Evolutionary conservation across 139 green algal species (phyloP).

Genomic region (Chlorella sp.): DNA sequence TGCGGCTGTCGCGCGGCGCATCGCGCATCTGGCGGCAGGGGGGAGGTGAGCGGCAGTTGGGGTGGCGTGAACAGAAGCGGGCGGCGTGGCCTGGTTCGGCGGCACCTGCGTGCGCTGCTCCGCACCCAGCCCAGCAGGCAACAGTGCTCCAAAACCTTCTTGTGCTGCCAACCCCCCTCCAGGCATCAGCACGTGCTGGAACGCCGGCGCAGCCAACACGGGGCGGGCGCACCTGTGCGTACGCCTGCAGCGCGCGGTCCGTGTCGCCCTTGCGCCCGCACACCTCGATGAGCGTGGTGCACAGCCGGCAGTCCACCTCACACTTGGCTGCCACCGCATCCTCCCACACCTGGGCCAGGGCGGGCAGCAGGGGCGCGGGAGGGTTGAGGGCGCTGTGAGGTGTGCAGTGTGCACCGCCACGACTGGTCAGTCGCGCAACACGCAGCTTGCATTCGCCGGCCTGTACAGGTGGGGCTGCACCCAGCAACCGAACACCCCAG

Average conservation of each 20-base stretch:
- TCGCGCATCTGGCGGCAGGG: constrained; percentile 53
- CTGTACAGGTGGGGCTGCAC: too few species aligned
- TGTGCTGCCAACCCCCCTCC: too few species aligned
- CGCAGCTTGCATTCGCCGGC: too few species aligned
- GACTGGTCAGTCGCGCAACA: too few species aligned
- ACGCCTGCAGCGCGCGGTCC: constrained; percentile 75
- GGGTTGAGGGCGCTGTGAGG: too few species aligned
- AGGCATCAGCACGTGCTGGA: not conserved
- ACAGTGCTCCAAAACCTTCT: not conserved
- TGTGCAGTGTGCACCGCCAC: too few species aligned
- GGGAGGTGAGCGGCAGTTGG: too few species aligned
- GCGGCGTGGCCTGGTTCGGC: not conserved
- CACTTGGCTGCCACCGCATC: constrained; percentile 58
- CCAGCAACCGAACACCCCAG: too few species aligned
- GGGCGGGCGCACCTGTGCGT: constrained; percentile 34
- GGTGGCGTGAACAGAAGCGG: not conserved
- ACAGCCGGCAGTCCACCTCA: constrained; percentile 80
- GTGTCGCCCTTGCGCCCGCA: constrained; percentile 72
- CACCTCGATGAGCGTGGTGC: constrained; percentile 84
- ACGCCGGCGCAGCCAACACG: too few species aligned
- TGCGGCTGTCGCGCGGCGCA: constrained; percentile 42
- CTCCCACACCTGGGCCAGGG: constrained; percentile 59
- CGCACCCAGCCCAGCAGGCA: not conserved
- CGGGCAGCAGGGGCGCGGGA: not conserved
- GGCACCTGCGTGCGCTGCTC: not conserved